Conservation (phyloP, 441 rosid species). For the Iberis amara region DNA sequence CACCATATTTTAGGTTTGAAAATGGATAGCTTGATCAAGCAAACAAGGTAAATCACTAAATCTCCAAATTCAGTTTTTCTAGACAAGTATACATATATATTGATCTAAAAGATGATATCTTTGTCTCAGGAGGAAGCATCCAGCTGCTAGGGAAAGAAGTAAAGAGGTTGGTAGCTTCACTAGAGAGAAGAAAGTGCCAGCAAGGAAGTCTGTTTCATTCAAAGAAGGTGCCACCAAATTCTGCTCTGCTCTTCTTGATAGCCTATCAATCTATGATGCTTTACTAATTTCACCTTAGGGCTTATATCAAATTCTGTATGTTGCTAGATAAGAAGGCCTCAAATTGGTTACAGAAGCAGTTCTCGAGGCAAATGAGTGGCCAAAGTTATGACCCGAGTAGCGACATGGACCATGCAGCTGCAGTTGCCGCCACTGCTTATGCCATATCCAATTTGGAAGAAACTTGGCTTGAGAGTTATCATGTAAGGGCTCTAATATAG, state of each 20-base stretch:
- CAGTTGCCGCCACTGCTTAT: slow-evolving; percentile 75
- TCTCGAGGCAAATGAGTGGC: slow-evolving; percentile 43
- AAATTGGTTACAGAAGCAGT: slow-evolving; percentile 55
- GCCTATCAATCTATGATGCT: slow-evolving; percentile 3
- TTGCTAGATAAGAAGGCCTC: slow-evolving; percentile 54
- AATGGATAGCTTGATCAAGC: slow-evolving; percentile 34
- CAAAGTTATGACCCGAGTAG: slow-evolving; percentile 29
- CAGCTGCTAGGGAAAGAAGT: not conserved
- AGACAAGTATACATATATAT: not conserved
- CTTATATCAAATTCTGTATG: slow-evolving; percentile 13
- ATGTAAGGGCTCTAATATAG: slow-evolving; percentile 8
- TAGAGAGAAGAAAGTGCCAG: slow-evolving; percentile 29
- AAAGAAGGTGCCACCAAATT: slow-evolving; percentile 42
- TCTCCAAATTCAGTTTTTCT: not conserved
- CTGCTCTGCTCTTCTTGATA: not conserved
- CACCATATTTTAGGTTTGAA: slow-evolving; percentile 17
- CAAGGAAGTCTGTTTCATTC: slow-evolving; percentile 43
- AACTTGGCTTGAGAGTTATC: slow-evolving; percentile 27
- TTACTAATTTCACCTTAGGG: not conserved
- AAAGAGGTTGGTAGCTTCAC: slow-evolving; percentile 26
- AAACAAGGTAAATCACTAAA: slow-evolving; percentile 25
- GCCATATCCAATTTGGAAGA: slow-evolving; percentile 40
- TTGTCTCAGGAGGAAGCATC: slow-evolving; percentile 27
- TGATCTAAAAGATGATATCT: not conserved
- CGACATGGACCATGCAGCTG: slow-evolving; percentile 43